These are phyloP conservation scores for Suhomyces prunicola DNA, from an alignment of 805 yeast species.

Conservation along the genomic window DNA sequence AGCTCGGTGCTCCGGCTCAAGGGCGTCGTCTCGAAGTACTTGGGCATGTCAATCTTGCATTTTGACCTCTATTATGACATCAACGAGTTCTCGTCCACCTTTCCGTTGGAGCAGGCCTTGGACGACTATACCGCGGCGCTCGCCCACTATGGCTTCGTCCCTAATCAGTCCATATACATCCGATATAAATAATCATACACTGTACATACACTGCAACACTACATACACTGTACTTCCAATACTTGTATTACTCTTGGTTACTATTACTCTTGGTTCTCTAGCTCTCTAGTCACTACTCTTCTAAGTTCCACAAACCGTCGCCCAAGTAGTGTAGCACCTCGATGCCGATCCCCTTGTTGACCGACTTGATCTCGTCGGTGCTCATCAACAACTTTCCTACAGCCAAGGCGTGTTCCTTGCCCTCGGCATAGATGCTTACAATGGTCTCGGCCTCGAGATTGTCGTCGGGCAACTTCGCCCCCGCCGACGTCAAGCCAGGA, in stretches of 20 bases:
- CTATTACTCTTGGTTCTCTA: too few species aligned
- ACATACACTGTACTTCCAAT: too few species aligned
- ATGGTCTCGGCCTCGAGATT: constrained; percentile 63
- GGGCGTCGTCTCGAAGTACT: constrained; percentile 24
- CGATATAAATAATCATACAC: background rate
- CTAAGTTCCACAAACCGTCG: constrained; percentile 80
- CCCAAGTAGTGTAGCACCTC: constrained; percentile 82
- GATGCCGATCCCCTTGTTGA: constrained; percentile 86
- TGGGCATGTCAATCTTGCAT: constrained; percentile 18
- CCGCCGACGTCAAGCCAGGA: constrained; percentile 86
- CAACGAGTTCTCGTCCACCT: constrained; percentile 15
- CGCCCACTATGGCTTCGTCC: constrained; percentile 20
- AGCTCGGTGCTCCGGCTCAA: constrained; percentile 31
- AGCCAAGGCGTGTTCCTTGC: constrained; percentile 87
- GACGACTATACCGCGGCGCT: constrained; percentile 29
- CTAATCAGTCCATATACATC: constrained; percentile 21
- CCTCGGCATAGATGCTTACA: constrained; percentile 86
- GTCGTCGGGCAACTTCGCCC: constrained; percentile 78
- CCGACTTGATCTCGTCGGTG: constrained; percentile 78
- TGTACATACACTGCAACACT: too few species aligned
- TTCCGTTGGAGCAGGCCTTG: constrained; percentile 16
- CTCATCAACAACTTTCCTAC: constrained; percentile 86
- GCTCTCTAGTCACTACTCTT: constrained; percentile 27
- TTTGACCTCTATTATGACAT: constrained; percentile 25
- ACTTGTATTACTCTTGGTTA: too few species aligned